These are phyloP conservation scores for Gloeophyllum trabeum DNA, from an alignment of 768 basidiomycete species.

Conservation along the genomic window DNA sequence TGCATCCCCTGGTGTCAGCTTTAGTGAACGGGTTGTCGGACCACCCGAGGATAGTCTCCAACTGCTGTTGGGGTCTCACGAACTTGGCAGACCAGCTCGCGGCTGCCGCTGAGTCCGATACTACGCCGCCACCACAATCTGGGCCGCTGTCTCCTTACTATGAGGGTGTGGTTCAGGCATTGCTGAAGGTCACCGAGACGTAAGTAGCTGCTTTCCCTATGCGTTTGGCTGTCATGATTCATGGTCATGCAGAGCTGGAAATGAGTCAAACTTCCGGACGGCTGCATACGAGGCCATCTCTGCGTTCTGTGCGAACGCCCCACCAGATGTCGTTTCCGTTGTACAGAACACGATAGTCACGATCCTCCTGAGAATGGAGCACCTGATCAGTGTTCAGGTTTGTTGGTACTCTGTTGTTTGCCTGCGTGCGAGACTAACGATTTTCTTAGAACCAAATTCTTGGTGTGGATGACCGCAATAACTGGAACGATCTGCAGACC, in stretches of 20 bases:
- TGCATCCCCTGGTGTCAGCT: conserved; percentile 73
- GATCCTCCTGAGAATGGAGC: conserved; percentile 86
- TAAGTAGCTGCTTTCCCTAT: conserved; percentile 21
- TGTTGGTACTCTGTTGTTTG: conserved; percentile 10
- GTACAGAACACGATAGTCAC: conserved; percentile 76
- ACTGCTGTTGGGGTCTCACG: conserved; percentile 96
- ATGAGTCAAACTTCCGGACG: conserved; percentile 89
- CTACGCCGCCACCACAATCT: conserved; percentile 34
- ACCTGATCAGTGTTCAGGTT: conserved; percentile 77
- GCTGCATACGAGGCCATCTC: conserved; percentile 95
- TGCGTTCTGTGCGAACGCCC: conserved; percentile 72
- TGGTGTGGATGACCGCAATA: conserved; percentile 92
- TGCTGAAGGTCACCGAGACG: conserved; percentile 85
- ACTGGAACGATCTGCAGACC: conserved; percentile 97
- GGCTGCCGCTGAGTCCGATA: conserved; percentile 47
- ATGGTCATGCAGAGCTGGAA: conserved; percentile 41
- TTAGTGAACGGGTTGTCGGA: conserved; percentile 75
- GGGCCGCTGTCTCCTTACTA: conserved; percentile 83
- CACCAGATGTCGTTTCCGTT: conserved; percentile 66
- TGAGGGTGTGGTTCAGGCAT: conserved; percentile 73
- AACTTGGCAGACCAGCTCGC: conserved; percentile 89
- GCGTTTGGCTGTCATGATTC: conserved; percentile 7
- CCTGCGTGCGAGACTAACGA: background rate
- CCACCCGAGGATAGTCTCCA: conserved; percentile 77
- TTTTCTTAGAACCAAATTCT: conserved; percentile 73